A percentile compares a stretch with the other conserved stretches of the same genome.
Evolutionary conservation across 352 stramenopile genomes (phyloP).

Genomic region (Pythium brachiatum): DNA sequence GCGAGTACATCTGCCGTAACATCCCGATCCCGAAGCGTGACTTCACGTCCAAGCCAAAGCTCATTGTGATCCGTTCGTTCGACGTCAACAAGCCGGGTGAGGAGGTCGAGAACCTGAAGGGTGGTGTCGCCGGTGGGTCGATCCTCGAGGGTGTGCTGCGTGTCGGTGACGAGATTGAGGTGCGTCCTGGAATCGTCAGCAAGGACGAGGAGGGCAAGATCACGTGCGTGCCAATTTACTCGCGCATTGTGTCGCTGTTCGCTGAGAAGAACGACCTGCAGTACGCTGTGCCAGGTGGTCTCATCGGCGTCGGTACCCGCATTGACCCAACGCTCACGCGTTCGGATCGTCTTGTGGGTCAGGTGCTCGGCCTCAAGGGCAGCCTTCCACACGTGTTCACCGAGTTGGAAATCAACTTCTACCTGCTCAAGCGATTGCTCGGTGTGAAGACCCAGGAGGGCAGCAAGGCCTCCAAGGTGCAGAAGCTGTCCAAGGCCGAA

Average conservation of each 20-base stretch:
- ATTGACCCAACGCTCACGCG: constrained; percentile 99
- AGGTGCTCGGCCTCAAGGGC: constrained; percentile 97
- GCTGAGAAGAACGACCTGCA: constrained; percentile 99
- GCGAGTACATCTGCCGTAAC: constrained; percentile 99
- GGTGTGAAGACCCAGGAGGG: constrained; percentile 99
- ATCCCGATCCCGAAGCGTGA: constrained; percentile 98
- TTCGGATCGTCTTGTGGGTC: constrained; percentile 98
- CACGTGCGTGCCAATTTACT: constrained; percentile 92
- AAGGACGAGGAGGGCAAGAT: constrained; percentile 97
- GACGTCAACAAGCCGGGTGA: constrained; percentile 99
- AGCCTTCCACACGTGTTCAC: constrained; percentile 98
- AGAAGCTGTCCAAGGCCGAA: constrained; percentile 98
- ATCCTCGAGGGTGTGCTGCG: constrained; percentile 97
- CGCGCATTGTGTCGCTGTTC: constrained; percentile 95
- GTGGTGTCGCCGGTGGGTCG: constrained; percentile 90
- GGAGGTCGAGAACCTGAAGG: constrained; percentile 97
- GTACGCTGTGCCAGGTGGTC: constrained; percentile 97
- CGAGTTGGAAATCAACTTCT: constrained; percentile 99
- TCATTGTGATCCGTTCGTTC: constrained; percentile 99
- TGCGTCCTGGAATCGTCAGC: constrained; percentile 98
- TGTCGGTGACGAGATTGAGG: constrained; percentile 99
- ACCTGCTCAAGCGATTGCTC: constrained; percentile 98
- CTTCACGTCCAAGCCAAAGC: constrained; percentile 96
- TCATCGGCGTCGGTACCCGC: constrained; percentile 99
- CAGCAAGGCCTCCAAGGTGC: constrained; percentile 98